Evolutionary conservation across 2,329 filamentous ascomycete genomes (phyloP), one percentile per base, ranked within the genome.

Genomic region (Sporothrix mexicana): DNA sequence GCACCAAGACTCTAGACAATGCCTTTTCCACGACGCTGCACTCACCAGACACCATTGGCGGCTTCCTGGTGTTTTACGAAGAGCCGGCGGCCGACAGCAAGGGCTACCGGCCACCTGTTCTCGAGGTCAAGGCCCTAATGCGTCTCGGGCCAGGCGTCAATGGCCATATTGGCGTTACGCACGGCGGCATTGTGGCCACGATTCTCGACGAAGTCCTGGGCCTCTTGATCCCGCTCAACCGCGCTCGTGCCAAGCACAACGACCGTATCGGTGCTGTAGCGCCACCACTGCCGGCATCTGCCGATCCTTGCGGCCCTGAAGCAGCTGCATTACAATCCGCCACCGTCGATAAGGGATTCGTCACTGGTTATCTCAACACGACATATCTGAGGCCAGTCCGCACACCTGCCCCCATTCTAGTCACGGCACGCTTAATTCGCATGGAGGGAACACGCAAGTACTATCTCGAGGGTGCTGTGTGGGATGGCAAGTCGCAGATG

Each of bases 181-280:
- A 91, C 77, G 88, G 89, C 23, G 89, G 89, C 1, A 84, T 91
- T 43, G 83, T 88, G 7, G 84, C 84, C 9, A 84, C 86, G 0
- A 77, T 91, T n/a, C 78, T 91, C 25, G 89, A 91, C 77, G 89
- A 91, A 77, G 79, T 82, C 6, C 85, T 87, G 78, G 87, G 88
- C 0, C 80, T 85, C 6, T 74, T 89, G 20, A 80, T 88, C 10
- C 80, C 81, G 2, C 76, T 84, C 41, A 87, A 87, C 74, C 74
- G 74, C 49, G 17, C 30, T 4, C 75, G 74, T 1, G 62, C 59
- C 9, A 49, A 47, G 13, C 69, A 70, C 23, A 69, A 74, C 30
- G 9, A 57, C 20, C 41, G 59, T 17, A 43, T 59, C 41, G 73
- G 73, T 13, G 43, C 53, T 12, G n/a, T 36, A 36, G 55, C 57